Percentiles rank a stretch among this genome's conserved stretches.
These are phyloP conservation scores for Naganishia kalamii DNA, from an alignment of 768 basidiomycete species.

Conservation along the genomic window DNA sequence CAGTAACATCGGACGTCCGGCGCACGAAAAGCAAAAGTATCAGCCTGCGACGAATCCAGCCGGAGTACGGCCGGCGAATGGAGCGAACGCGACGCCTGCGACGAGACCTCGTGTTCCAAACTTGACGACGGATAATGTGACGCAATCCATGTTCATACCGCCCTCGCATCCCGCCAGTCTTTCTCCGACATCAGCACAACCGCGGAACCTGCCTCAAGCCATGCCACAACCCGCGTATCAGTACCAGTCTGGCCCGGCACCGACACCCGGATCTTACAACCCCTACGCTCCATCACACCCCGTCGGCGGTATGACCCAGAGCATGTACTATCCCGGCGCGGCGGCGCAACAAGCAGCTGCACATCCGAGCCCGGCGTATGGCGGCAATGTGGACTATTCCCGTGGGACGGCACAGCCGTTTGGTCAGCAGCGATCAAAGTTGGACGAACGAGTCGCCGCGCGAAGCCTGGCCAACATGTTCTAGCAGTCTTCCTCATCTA, in stretches of 20 bases:
- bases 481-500: conserved; percentile 8
- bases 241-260: conserved; percentile 10
- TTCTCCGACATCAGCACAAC: conserved; percentile 27
- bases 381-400: conserved; percentile 69
- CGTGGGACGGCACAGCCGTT: conserved; percentile 52
- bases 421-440: conserved; percentile 52
- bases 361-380: conserved; percentile 6
- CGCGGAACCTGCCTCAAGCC: conserved; percentile 3
- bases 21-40: conserved; percentile 1
- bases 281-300: background rate
- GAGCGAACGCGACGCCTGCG: conserved; percentile 37
- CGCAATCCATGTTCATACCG: conserved; percentile 73
- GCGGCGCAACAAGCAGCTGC: background rate
- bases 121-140: conserved; percentile 65
- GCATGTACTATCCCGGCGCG: conserved; percentile 24
- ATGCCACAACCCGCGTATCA: background rate
- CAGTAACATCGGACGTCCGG: conserved; percentile 42
- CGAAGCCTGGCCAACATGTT: conserved; percentile 73
- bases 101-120: conserved; percentile 45
- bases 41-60: conserved; percentile 22
- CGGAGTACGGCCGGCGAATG: conserved; percentile 38
- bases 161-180: conserved; percentile 8
- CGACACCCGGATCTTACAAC: background rate
- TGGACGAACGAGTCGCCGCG: conserved; percentile 80
- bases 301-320: conserved; percentile 23